Evolutionary conservation across 495 filamentous ascomycete genomes (phyloP).

Genomic region (Neurospora sp.): DNA sequence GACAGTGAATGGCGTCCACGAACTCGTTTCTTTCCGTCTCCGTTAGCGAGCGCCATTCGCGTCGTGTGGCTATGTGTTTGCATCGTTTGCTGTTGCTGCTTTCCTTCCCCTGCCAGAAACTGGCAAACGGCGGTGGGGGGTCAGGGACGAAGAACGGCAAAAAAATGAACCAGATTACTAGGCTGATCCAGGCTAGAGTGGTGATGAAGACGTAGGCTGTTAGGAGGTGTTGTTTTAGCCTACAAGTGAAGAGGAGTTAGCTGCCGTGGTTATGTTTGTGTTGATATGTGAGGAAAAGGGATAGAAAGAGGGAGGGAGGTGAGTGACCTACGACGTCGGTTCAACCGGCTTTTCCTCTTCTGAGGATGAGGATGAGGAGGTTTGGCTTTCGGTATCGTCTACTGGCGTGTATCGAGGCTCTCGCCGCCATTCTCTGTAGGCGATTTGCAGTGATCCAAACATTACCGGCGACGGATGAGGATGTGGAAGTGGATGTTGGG

Average conservation of each 20-base stretch:
- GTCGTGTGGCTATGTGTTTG: background rate
- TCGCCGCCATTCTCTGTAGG: background rate
- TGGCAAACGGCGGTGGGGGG: background rate
- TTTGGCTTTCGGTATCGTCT: background rate
- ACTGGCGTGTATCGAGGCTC: background rate
- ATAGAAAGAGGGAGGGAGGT: too few relatives aligned
- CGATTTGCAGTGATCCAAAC: background rate
- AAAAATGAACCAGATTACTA: background rate
- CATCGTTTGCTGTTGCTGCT: background rate
- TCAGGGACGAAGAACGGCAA: background rate
- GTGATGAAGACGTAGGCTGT: background rate
- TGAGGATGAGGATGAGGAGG: background rate
- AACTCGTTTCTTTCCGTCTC: background rate
- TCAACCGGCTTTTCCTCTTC: background rate
- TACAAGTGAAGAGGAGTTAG: background rate
- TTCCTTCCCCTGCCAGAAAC: background rate
- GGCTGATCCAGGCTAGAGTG: background rate
- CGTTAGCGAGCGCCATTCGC: background rate
- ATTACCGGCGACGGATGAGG: background rate
- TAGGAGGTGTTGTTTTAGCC: background rate
- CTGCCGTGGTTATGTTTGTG: too few relatives aligned
- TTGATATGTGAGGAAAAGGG: too few relatives aligned
- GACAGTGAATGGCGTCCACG: conserved; percentile 1
- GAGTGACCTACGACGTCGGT: background rate
- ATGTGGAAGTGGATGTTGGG: background rate